These are phyloP conservation scores for Mycena galopus DNA, from an alignment of 768 basidiomycete genomes.

Conservation along the genomic window DNA sequence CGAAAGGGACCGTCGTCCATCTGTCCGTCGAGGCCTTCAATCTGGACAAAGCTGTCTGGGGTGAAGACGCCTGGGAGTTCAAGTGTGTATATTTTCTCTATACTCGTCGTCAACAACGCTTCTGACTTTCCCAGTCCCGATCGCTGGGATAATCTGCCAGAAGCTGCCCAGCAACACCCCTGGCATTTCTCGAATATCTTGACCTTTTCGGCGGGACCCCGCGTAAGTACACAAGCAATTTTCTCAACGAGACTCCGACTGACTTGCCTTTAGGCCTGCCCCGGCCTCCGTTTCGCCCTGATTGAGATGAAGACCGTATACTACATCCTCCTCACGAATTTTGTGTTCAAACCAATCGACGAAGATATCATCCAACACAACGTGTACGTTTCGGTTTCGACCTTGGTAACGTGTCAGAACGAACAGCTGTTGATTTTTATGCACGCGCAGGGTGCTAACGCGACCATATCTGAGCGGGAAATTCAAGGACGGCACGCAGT, in stretches of 20 bases:
- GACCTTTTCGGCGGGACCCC: conserved; percentile 85
- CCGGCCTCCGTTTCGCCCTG: conserved; percentile 85
- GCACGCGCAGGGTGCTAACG: conserved; percentile 70
- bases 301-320: conserved; percentile 88
- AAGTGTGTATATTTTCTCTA: conserved; percentile 59
- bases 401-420: background rate
- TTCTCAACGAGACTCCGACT: conserved; percentile 9
- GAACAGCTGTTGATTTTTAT: no score
- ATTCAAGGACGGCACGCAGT: conserved; percentile 71
- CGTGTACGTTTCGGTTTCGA: conserved; percentile 61
- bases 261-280: conserved; percentile 71
- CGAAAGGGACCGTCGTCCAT: conserved; percentile 82
- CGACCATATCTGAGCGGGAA: conserved; percentile 71
- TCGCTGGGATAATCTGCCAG: conserved; percentile 83
- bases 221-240: conserved; percentile 61
- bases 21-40: conserved; percentile 86
- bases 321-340: conserved; percentile 77
- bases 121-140: conserved; percentile 69
- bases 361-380: conserved; percentile 70
- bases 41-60: conserved; percentile 84
- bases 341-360: conserved; percentile 68
- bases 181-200: conserved; percentile 80
- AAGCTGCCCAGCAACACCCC: conserved; percentile 73
- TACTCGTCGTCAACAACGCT: background rate
- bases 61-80: conserved; percentile 85